A percentile compares a stretch with the other conserved stretches of the same genome.
Conservation (phyloP, 106 monocot species). For the Hemerocallis citrina region DNA sequence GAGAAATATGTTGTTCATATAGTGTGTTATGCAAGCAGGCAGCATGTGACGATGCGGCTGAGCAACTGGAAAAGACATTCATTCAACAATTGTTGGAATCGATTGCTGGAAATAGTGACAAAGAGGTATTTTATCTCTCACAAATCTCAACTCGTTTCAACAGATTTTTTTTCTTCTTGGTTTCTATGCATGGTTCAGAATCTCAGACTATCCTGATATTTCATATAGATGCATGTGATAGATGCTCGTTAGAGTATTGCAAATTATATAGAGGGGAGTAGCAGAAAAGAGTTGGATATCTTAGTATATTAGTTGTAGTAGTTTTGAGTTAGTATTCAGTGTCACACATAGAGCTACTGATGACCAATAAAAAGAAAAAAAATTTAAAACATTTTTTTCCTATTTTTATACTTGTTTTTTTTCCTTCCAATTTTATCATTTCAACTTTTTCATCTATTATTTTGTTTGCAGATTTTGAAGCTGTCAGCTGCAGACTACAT, state of each 20-base stretch:
- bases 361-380: too few species aligned
- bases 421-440: neutral
- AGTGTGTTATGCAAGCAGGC: constrained; percentile 17
- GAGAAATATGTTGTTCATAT: neutral
- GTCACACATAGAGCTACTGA: too few species aligned
- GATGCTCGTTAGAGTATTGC: neutral
- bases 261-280: neutral
- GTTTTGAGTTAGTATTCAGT: too few species aligned
- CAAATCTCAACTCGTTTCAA: neutral
- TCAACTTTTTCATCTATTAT: neutral
- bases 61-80: constrained; percentile 32
- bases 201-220: too few species aligned
- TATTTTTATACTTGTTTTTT: too few species aligned
- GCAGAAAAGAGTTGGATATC: too few species aligned
- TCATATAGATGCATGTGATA: neutral
- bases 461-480: constrained; percentile 50
- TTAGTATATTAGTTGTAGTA: too few species aligned
- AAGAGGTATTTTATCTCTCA: constrained; percentile 23
- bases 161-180: neutral
- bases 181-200: neutral
- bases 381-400: too few species aligned
- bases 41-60: constrained; percentile 39
- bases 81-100: constrained; percentile 49
- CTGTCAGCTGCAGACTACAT: constrained; percentile 62
- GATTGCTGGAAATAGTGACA: constrained; percentile 16